Evolutionary conservation across 176 grass and related monocot species (phyloP).

Genomic region (Saccharum spontaneum): DNA sequence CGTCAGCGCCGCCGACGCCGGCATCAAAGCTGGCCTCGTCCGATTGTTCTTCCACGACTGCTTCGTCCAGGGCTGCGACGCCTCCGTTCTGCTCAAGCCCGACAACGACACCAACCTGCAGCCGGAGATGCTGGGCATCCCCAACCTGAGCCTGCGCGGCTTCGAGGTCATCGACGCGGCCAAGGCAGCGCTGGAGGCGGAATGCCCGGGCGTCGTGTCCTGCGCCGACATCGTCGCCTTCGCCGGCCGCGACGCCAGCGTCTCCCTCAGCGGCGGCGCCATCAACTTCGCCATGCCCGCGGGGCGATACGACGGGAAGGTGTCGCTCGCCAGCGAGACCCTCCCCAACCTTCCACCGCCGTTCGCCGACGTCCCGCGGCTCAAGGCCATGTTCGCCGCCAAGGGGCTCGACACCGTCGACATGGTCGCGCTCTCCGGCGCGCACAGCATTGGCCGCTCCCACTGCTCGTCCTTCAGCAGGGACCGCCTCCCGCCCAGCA

Average conservation of each 20-base stretch:
- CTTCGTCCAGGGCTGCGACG: slow-evolving; percentile 64
- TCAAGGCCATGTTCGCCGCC: slow-evolving; percentile 16
- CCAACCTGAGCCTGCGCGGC: slow-evolving; percentile 19
- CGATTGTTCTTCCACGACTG: slow-evolving; percentile 66
- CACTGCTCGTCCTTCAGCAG: slow-evolving; percentile 40
- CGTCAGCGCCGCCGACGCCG: slow-evolving; percentile 19
- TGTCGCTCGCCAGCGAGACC: slow-evolving; percentile 31
- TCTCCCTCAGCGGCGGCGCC: not conserved
- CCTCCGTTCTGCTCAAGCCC: slow-evolving; percentile 46
- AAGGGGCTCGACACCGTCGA: slow-evolving; percentile 32
- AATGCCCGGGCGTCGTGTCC: slow-evolving; percentile 34
- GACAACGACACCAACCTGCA: not conserved
- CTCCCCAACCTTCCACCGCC: slow-evolving; percentile 23
- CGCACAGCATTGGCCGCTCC: slow-evolving; percentile 39
- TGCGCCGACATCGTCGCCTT: slow-evolving; percentile 56
- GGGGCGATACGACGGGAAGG: slow-evolving; percentile 44
- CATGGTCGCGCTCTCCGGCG: slow-evolving; percentile 12
- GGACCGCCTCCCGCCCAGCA: too few species aligned
- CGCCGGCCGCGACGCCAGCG: slow-evolving; percentile 43
- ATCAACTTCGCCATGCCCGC: slow-evolving; percentile 33
- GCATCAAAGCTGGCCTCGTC: slow-evolving; percentile 42
- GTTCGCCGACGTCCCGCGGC: not conserved
- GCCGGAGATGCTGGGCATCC: slow-evolving; percentile 20
- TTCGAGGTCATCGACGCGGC: slow-evolving; percentile 37
- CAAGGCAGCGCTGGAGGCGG: slow-evolving; percentile 20